These are phyloP conservation scores for Rhodotorula sp. DNA, from an alignment of 1,284 basidiomycete genomes.

Conservation along the genomic window DNA sequence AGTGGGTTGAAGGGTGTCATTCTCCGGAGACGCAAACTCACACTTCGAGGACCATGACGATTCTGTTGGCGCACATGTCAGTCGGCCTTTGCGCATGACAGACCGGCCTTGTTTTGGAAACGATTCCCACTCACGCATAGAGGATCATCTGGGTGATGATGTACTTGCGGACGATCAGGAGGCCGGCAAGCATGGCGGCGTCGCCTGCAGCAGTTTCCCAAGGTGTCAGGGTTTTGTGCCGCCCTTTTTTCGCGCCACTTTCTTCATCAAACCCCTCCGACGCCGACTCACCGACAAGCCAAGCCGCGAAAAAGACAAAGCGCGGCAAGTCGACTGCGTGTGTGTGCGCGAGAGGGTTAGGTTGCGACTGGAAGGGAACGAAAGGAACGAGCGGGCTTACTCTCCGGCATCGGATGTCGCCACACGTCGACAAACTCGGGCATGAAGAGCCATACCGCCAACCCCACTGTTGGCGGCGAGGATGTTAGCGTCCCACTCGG, in stretches of 20 bases:
- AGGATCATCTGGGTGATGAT: background rate
- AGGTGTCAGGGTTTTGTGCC: background rate
- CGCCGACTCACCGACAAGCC: slow-evolving; percentile 1
- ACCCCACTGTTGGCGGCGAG: background rate
- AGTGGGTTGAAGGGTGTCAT: too few relatives aligned
- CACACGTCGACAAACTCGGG: slow-evolving; percentile 10
- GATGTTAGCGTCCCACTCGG: too few relatives aligned
- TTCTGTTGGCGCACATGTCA: background rate
- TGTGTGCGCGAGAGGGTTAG: background rate
- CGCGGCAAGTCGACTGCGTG: background rate
- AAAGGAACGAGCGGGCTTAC: background rate
- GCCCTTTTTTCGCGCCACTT: background rate
- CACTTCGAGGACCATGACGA: slow-evolving; percentile 3
- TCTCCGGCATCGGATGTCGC: background rate
- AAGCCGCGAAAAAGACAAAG: background rate
- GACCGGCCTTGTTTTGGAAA: too few relatives aligned
- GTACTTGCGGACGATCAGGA: background rate
- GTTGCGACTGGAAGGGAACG: too few relatives aligned
- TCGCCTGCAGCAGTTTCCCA: background rate
- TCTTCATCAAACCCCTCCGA: background rate
- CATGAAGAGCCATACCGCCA: slow-evolving; percentile 1
- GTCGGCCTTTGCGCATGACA: too few relatives aligned
- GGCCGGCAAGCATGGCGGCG: background rate
- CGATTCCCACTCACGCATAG: background rate
- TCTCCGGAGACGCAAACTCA: too few relatives aligned